Conservation (phyloP, 176 grass and related monocot genomes). For the Neostapfia colusana region DNA sequence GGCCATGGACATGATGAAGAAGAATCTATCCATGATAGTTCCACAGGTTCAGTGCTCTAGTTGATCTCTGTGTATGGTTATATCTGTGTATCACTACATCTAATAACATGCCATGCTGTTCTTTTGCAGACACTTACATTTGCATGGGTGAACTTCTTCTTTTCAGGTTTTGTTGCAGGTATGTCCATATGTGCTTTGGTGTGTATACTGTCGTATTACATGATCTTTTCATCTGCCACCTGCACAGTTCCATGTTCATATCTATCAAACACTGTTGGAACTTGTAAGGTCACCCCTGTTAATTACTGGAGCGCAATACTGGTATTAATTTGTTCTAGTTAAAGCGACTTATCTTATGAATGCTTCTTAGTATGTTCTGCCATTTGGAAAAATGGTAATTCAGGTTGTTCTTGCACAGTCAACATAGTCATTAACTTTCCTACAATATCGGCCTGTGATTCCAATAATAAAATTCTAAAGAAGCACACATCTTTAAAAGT, state of each 20-base stretch:
- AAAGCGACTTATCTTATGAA: neutral
- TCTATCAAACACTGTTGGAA: neutral
- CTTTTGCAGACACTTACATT: slow-evolving; percentile 94
- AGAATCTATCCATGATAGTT: slow-evolving; percentile 98
- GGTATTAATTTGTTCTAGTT: neutral
- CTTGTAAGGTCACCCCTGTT: neutral
- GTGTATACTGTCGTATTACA: slow-evolving; percentile 14
- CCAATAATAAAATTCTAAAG: slow-evolving; percentile 19
- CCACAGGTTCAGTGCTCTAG: slow-evolving; percentile 56
- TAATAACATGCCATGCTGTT: neutral
- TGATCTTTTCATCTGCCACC: neutral
- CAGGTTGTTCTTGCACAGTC: neutral
- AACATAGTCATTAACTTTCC: neutral
- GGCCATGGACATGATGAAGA: slow-evolving; percentile 99
- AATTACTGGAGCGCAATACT: neutral
- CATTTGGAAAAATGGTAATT: neutral
- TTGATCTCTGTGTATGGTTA: neutral
- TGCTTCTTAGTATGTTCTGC: neutral
- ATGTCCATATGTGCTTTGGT: slow-evolving; percentile 41
- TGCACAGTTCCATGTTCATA: neutral
- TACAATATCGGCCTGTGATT: neutral
- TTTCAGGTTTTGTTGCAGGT: slow-evolving; percentile 99
- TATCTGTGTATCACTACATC: neutral
- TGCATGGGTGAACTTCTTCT: slow-evolving; percentile 99
- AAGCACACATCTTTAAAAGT: neutral